A percentile compares a stretch with the other conserved stretches of the same genome.
Conservation (phyloP, 169 alveolate species). For the Babesia ovata region DNA sequence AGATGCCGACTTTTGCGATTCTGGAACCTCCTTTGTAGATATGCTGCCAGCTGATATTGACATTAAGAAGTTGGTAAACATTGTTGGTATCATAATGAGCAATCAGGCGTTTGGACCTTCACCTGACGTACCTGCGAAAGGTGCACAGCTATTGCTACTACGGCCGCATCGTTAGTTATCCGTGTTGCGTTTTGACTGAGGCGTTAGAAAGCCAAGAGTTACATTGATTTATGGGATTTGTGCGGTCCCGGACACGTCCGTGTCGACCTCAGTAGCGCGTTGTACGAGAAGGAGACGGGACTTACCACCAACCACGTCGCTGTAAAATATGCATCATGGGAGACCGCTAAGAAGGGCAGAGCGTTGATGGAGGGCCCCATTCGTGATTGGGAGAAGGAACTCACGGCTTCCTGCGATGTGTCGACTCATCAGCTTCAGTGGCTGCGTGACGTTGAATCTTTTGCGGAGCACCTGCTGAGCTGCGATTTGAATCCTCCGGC, state of each 20-base stretch:
- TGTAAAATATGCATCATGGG: constrained; percentile 63
- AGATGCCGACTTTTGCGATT: constrained; percentile 60
- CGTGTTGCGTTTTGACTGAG: background rate
- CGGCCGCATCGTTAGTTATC: constrained; percentile 43
- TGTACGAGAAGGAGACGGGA: constrained; percentile 61
- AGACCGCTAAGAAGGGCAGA: constrained; percentile 12
- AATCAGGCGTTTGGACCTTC: constrained; percentile 60
- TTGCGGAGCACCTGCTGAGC: constrained; percentile 49
- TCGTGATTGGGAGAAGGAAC: constrained; percentile 62
- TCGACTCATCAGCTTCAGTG: constrained; percentile 64
- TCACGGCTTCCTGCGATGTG: constrained; percentile 41
- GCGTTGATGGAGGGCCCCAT: background rate
- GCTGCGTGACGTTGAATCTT: constrained; percentile 67
- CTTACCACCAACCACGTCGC: constrained; percentile 32
- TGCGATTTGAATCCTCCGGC: constrained; percentile 58
- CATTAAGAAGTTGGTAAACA: background rate
- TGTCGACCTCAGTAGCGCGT: constrained; percentile 62
- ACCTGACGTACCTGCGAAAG: constrained; percentile 52
- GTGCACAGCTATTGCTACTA: constrained; percentile 70
- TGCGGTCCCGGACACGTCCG: constrained; percentile 71
- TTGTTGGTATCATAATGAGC: background rate
- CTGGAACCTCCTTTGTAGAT: constrained; percentile 39
- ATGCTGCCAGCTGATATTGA: constrained; percentile 55
- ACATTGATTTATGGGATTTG: constrained; percentile 68
- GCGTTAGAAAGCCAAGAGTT: constrained; percentile 39